These are phyloP conservation scores for Euphorbia schlechtendalii DNA, from an alignment of 441 rosid species.

Conservation along the genomic window DNA sequence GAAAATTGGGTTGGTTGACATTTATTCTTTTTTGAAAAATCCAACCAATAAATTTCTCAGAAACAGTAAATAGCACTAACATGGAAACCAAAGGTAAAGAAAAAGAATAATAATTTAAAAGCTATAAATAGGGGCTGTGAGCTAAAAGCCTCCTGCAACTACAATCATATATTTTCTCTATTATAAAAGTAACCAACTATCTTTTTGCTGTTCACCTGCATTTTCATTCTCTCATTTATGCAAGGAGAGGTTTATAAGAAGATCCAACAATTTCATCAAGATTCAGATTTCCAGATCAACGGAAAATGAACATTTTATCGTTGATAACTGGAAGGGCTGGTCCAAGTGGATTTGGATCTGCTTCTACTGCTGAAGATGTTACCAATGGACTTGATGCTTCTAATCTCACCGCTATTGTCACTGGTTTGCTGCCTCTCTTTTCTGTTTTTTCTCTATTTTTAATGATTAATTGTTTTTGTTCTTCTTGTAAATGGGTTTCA, in stretches of 20 bases:
- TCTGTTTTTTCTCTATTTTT: not conserved
- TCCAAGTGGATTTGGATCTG: slow-evolving; percentile 85
- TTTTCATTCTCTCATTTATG: not conserved
- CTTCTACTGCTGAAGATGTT: slow-evolving; percentile 76
- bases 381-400: slow-evolving; percentile 58
- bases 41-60: not conserved
- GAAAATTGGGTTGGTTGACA: not conserved
- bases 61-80: not conserved
- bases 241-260: no score
- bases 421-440: no score
- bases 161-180: no score
- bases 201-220: not conserved
- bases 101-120: no score
- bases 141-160: not conserved
- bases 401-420: slow-evolving; percentile 61
- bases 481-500: not conserved
- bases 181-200: not conserved
- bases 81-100: no score
- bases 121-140: not conserved
- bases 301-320: slow-evolving; percentile 39
- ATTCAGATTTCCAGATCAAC: not conserved
- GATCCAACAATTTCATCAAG: no score
- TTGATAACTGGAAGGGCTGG: slow-evolving; percentile 65
- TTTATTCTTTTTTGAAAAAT: no score
- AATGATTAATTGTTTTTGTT: not conserved